Conservation (phyloP, 2,329 filamentous ascomycete genomes). For the Trichoderma oligosporum region DNA sequence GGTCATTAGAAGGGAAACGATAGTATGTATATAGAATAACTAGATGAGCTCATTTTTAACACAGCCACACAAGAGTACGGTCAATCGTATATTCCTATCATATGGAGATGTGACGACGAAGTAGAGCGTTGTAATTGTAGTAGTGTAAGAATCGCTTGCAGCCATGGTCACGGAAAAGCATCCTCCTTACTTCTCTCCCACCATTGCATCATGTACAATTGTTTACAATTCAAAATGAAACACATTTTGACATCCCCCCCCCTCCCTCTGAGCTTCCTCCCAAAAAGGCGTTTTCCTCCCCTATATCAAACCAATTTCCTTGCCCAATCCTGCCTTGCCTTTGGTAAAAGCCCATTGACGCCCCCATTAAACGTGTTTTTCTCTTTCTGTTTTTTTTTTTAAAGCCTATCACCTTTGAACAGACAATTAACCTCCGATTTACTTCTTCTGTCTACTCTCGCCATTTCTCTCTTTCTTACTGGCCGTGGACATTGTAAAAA, state of each 20-base stretch:
- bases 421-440: not conserved
- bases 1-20: not conserved
- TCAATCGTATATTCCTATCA: conserved; percentile 13
- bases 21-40: not conserved
- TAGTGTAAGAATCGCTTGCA: conserved; percentile 15
- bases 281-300: not conserved
- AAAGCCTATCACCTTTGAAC: not conserved
- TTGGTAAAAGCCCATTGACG: conserved; percentile 15
- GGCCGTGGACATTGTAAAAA: not conserved
- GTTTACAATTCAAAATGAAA: conserved; percentile 17
- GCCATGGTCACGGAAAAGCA: conserved; percentile 2
- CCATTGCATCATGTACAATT: conserved; percentile 18
- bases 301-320: not conserved
- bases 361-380: conserved; percentile 11
- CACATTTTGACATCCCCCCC: conserved; percentile 1
- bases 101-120: conserved; percentile 14
- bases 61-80: not conserved
- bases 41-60: not conserved
- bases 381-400: not conserved
- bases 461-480: not conserved
- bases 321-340: not conserved
- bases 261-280: not conserved
- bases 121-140: conserved; percentile 20
- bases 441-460: not conserved
- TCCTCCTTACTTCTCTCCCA: not conserved